Percentiles rank a stretch among this genome's conserved stretches.
Evolutionary conservation across 1,284 basidiomycete species (phyloP).

Genomic region (Malassezia yamatoensis): DNA sequence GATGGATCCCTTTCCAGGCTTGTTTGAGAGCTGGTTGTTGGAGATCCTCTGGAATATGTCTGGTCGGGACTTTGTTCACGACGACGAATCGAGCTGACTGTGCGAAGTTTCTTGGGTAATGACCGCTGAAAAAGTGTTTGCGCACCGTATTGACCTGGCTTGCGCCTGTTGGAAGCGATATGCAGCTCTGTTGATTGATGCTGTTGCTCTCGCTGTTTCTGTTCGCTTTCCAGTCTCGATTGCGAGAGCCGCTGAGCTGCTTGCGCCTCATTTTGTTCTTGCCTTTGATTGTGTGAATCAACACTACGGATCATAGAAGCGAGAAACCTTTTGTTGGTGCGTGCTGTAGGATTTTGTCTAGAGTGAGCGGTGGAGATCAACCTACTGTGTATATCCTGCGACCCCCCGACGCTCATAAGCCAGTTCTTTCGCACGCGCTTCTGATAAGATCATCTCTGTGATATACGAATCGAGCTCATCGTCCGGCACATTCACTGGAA

Average conservation of each 20-base stretch:
- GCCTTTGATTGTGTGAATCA: constrained; percentile 16
- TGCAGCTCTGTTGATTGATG: too few relatives aligned
- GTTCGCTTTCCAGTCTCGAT: too few relatives aligned
- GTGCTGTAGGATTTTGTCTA: neutral
- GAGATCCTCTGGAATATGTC: neutral
- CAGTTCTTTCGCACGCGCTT: constrained; percentile 8
- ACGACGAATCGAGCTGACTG: too few relatives aligned
- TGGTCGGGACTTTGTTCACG: neutral
- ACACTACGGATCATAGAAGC: constrained; percentile 15
- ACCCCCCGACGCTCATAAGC: constrained; percentile 3
- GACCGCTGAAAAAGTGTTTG: neutral
- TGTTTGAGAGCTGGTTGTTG: neutral
- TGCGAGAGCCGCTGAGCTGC: neutral
- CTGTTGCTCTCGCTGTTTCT: too few relatives aligned
- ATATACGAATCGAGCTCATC: constrained; percentile 15
- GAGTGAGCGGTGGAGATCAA: neutral
- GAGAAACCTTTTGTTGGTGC: constrained; percentile 17
- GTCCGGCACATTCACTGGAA: constrained; percentile 7
- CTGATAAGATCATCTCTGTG: constrained; percentile 12
- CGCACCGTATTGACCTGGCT: neutral
- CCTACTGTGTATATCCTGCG: neutral
- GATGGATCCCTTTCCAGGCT: neutral
- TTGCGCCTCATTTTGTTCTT: neutral
- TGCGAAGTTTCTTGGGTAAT: neutral
- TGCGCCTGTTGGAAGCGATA: too few relatives aligned